A percentile compares a stretch with the other conserved stretches of the same genome.
phyloP scores from a whole-genome alignment of 2,329 filamentous ascomycete genomes.

The Alternaria sp. region DNA sequence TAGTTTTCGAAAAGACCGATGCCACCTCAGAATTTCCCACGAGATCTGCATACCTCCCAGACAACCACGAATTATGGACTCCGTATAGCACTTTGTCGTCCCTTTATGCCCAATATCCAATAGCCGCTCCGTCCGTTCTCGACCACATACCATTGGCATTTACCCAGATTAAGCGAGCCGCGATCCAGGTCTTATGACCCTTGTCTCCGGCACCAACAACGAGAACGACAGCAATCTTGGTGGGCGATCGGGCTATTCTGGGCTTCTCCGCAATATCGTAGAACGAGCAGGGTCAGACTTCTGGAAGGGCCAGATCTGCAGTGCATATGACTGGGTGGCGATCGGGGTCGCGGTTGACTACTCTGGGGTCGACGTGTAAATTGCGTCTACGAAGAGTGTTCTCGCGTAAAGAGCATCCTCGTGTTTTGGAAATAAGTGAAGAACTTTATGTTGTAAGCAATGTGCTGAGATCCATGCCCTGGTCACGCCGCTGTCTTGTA shows the following conservation, averaged over 20 bases:
- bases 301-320: conserved; percentile 10
- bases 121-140: conserved; percentile 8
- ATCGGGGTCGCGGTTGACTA: background rate
- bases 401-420: background rate
- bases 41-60: background rate
- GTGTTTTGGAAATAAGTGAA: background rate
- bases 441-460: background rate
- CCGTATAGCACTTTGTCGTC: conserved; percentile 19
- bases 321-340: conserved; percentile 8
- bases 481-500: background rate
- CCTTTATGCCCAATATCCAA: conserved; percentile 23
- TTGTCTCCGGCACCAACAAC: background rate
- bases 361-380: background rate
- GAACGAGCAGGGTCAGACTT: background rate
- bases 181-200: background rate
- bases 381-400: background rate
- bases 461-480: background rate
- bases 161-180: conserved; percentile 26
- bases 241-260: conserved; percentile 8
- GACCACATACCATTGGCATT: conserved; percentile 13
- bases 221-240: background rate
- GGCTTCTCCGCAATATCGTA: conserved; percentile 17
- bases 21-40: background rate
- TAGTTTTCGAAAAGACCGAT: background rate
- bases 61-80: background rate